These are phyloP conservation scores for Aspergillus chevalieri DNA, from an alignment of 2,329 filamentous ascomycete species.

Conservation along the genomic window DNA sequence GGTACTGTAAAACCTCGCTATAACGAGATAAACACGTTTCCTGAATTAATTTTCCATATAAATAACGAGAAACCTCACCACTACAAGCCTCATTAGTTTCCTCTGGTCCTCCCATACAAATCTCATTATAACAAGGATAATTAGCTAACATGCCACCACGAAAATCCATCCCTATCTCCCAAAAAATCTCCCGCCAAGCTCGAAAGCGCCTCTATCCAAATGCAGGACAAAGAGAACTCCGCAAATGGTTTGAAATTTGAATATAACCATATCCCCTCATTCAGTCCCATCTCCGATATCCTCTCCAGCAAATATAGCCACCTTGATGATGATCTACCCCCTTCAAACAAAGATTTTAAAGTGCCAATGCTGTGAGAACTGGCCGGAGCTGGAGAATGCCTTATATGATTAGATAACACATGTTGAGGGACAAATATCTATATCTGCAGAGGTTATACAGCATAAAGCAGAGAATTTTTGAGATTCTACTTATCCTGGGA, in stretches of 20 bases:
- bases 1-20: neutral
- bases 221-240: neutral
- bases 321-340: neutral
- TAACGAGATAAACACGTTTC: neutral
- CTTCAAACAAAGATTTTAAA: neutral
- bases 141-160: neutral
- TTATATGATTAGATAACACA: neutral
- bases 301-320: neutral
- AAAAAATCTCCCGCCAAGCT: slow-evolving; percentile 7
- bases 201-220: neutral
- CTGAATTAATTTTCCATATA: neutral
- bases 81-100: neutral
- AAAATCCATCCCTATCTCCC: slow-evolving; percentile 12
- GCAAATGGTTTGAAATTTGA: neutral
- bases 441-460: neutral
- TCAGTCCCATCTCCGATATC: neutral
- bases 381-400: neutral
- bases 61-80: neutral
- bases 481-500: neutral
- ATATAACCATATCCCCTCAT: neutral
- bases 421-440: neutral
- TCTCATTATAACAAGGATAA: neutral
- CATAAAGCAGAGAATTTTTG: neutral
- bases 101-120: neutral
- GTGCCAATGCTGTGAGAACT: neutral